Evolutionary conservation across 179 eudicot genomes (phyloP), one percentile per base, ranked within the genome.

Genomic region (Beta corolliflora): DNA sequence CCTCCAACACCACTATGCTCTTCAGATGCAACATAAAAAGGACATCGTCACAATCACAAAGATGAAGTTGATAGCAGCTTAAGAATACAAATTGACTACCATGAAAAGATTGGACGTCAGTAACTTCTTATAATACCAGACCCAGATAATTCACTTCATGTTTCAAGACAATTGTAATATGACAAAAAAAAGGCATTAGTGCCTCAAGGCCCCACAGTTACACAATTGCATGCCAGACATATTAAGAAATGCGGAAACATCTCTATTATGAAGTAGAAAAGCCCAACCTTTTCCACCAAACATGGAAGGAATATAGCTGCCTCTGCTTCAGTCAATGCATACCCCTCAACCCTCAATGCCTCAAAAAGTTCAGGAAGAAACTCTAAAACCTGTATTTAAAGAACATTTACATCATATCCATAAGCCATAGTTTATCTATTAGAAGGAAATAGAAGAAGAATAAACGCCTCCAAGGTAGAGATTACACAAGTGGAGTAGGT

Each of bases 301-400:
- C 97, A 89, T 69, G 98, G 99, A 79, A 97, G 89, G 85, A 97
- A 97, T 64, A 95, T 90, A 50, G 97, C 83, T 23, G 98, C 98
- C 84, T 97, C 99, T 45, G 99, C 87, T 82, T 97, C 99, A 13
- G 97, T 97, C 87, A 97, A 84, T 19, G 85, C 86, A 86, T 97
- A 97, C 7, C 94, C 94, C 83, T 92, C 98, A 85, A 87, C 88
- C 87, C 84, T 93, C 89, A 97, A 89, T 59, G 85, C 83, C 81
- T 88, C 93, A 83, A 97, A 84, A 82, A 97, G 95, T 72, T 94
- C 98, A 45, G 98, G 97, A 82, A 97, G 95, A 85, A 97, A 97
- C 73, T 97, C 98, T 66, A 97, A 86, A 77, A 93, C 99, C 99
- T 94, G 83, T 77, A 36, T 15, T 52, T 2, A 31, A 53, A 21